Evolutionary conservation across 306 rosid species (phyloP), one percentile per base, ranked within the genome.

Genomic region (Trifolium subterraneum): DNA sequence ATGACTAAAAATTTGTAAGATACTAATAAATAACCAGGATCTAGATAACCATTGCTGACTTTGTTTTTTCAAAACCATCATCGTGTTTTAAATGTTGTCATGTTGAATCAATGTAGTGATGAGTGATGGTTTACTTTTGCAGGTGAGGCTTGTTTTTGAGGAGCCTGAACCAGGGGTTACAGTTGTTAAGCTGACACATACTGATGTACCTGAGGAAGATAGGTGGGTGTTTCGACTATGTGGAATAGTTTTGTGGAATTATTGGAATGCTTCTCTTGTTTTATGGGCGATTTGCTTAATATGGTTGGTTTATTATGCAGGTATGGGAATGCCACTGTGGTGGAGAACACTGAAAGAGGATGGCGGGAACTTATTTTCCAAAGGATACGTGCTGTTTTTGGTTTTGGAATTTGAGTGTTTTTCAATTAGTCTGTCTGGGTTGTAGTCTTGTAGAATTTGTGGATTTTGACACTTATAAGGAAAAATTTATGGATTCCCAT

Each of bases 311-410:
- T 1, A 7, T 31, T 45, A 56, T 56, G 80, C 88, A 94, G 99
- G 78, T 94, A 92, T 74, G 99, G 98, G 48, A 94, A 94, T 76
- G 86, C 96, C 5, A 94, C 97, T 35, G 98, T 94, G 81, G 95
- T 85, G 82, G 98, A 94, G 93, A 94, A 94, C 78, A 94, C 98
- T 0, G 98, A 94, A 77, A 88, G 96, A 71, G 98, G 98, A 50
- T 94, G 98, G 98, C 83, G 97, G 86, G 99, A 94, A 79, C 97
- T 86, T 23, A 92, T 94, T 8, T 94, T 94, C 87, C 94, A 92
- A 72, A 92, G 89, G 93, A 91, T 94, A 54, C 86, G 97, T 45
- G 99, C 97, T 2, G 99, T 88, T 51, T 94, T 94, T 80, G 93
- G 99, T 55, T 94, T 94, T 70, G 97, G 99, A 74, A 86, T 94